Percentiles rank a stretch among this genome's conserved stretches.
Evolutionary conservation across 2,329 filamentous ascomycete genomes (phyloP).

Genomic region (Beauveria brongniartii): DNA sequence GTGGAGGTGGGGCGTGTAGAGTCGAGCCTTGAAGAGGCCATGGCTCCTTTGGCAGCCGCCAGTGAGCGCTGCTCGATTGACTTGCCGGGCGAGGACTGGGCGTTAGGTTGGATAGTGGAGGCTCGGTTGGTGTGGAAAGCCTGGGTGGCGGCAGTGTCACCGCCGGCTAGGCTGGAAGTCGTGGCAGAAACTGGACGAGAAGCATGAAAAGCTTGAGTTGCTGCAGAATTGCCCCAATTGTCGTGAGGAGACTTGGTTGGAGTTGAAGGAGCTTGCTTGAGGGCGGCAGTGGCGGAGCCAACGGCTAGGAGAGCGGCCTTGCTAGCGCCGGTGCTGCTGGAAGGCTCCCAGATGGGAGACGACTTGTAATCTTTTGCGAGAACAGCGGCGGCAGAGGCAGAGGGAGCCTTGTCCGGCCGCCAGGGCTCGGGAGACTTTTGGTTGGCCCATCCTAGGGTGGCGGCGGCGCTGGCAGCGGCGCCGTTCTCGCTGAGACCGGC

Average conservation of each 20-base stretch:
- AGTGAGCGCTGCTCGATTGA: conserved; percentile 58
- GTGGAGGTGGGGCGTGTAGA: background rate
- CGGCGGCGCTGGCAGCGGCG: conserved; percentile 65
- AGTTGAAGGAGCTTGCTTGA: conserved; percentile 18
- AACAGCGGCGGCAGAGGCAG: conserved; percentile 38
- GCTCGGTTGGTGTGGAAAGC: conserved; percentile 26
- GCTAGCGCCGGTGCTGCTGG: conserved; percentile 57
- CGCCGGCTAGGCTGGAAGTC: conserved; percentile 16
- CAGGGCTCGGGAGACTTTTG: conserved; percentile 57
- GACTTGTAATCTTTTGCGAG: conserved; percentile 36
- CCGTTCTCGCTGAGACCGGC: conserved; percentile 48
- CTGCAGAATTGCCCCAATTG: conserved; percentile 58
- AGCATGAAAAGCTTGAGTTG: conserved; percentile 55
- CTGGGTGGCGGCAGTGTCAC: conserved; percentile 26
- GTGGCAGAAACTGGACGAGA: conserved; percentile 15
- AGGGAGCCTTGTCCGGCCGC: conserved; percentile 52
- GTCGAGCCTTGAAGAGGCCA: conserved; percentile 44
- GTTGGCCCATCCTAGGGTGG: conserved; percentile 64
- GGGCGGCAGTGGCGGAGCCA: conserved; percentile 27
- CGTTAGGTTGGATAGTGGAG: conserved; percentile 14
- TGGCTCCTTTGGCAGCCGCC: conserved; percentile 69
- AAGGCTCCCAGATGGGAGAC: conserved; percentile 51
- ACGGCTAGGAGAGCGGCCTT: conserved; percentile 66
- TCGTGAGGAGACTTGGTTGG: conserved; percentile 19
- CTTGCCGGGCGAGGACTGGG: conserved; percentile 22